Evolutionary conservation across 768 basidiomycete genomes (phyloP), one percentile per base, ranked within the genome.

Genomic region (Mycena galericulata): DNA sequence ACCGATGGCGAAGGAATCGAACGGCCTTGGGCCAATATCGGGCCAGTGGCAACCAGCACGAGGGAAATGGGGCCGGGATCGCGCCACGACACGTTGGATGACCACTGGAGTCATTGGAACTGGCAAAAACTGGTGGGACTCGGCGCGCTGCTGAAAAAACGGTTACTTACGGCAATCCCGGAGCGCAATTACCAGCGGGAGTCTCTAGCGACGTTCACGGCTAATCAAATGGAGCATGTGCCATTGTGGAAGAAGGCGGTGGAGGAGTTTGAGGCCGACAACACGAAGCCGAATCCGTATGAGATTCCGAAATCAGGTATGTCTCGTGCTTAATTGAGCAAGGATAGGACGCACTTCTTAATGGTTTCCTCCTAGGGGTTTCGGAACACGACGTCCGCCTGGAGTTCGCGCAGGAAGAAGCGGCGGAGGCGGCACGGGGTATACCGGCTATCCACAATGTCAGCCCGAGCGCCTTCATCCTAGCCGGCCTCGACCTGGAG

Each of bases 1-100:
- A 80, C 78, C 0, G 79, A 82, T 65, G 82, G 82, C 1, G 81
- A 83, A 54, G 78, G 72, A 1, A 68, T 76, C 12, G 81, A 83
- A 67, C 65, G 76, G 2, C 72, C 72, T 0, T 83, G 79, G 80
- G 69, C 78, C 0, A 38, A 72, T 22, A 69, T 76, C 15, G 79
- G 81, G 58, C 69, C 68, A 0, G 30, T 75, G 0, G 74, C 80
- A 11, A 26, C 61, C 10, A 79, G 79, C 41, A 81, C 79, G 2
- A 66, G 71, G 30, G 80, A 81, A 70, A 83, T 84, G 82, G 80
- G 79, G 9, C 76, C 77, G 8, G 79, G 78, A 3, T 74, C 74
- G 9, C 63, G 77, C 1, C 64, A 71, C 0, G 77, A 79, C 27
- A 68, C 62, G 0, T 34, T 80, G 15, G 75, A 79, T 55, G 70